Evolutionary conservation across 345 rosid species (phyloP).

Genomic region (Turnera subulata): DNA sequence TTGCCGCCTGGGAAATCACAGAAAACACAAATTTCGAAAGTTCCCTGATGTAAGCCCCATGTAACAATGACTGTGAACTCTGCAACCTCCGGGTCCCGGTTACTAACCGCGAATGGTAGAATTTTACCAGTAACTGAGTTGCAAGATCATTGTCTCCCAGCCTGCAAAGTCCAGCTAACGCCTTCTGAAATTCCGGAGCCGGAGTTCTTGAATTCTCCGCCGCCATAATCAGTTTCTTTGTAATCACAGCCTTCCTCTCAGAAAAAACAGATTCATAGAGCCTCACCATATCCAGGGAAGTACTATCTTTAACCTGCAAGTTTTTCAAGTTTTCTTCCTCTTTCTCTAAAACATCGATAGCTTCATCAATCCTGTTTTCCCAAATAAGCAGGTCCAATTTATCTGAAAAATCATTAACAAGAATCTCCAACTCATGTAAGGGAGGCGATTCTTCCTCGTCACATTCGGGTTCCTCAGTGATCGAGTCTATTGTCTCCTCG

Average conservation of each 20-base stretch:
- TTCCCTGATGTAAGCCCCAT: slow-evolving; percentile 36
- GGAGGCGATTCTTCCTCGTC: slow-evolving; percentile 19
- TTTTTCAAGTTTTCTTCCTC: slow-evolving; percentile 36
- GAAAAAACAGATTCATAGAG: slow-evolving; percentile 34
- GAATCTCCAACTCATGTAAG: slow-evolving; percentile 28
- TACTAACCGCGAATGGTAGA: slow-evolving; percentile 48
- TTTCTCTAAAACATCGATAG: slow-evolving; percentile 35
- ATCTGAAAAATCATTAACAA: slow-evolving; percentile 32
- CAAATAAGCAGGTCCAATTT: slow-evolving; percentile 39
- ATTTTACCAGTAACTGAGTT: slow-evolving; percentile 42
- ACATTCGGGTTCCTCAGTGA: slow-evolving; percentile 19
- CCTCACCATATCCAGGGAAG: slow-evolving; percentile 14
- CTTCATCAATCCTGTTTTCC: slow-evolving; percentile 47
- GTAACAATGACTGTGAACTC: slow-evolving; percentile 21
- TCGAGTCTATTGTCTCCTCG: slow-evolving; percentile 29
- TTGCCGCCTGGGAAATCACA: slow-evolving; percentile 57
- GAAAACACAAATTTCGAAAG: slow-evolving; percentile 51
- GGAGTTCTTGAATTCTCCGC: slow-evolving; percentile 50
- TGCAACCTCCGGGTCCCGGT: slow-evolving; percentile 34
- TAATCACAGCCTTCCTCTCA: slow-evolving; percentile 38
- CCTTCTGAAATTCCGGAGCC: slow-evolving; percentile 53
- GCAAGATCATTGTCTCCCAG: slow-evolving; percentile 42
- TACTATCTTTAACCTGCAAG: slow-evolving; percentile 21
- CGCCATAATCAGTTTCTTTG: slow-evolving; percentile 28
- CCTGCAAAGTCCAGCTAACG: slow-evolving; percentile 43